Evolutionary conservation across 305 asterid species (phyloP), one percentile per base, ranked within the genome.

Genomic region (Coffea humblotiana): DNA sequence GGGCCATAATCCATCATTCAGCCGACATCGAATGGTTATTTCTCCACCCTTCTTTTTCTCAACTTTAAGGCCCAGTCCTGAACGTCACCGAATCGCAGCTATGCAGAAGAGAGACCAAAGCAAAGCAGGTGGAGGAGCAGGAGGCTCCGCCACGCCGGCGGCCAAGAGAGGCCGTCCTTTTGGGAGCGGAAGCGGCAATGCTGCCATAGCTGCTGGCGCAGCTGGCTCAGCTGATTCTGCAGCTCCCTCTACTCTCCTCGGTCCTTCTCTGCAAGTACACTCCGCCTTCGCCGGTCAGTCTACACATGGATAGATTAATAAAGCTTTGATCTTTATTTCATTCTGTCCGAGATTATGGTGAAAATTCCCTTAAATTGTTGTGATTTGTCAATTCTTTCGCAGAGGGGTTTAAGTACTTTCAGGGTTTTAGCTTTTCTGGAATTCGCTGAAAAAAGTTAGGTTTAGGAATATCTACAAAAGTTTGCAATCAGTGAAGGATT

Each of bases 151-250:
- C 83, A 69, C 90, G 65, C 93, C 99, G 58, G 84, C 97, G 74
- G 88, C 98, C 66, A 93, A 93, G 89, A 88, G 99, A 76, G 99
- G 99, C 74, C 98, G 97, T 3, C 98, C 98, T 4, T 83, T 90
- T 71, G 99, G 98, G n/a, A 88, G 98, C 70, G 95, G 92, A 72
- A 80, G 78, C 80, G 84, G 84, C 84, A 88, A 86, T 73, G 87
- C 91, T 0, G 82, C 86, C 8, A 37, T 40, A 16, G 78, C 78
- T 29, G 86, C 58, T 21, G 65, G 89, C 10, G 88, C 88, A 0
- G 88, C 84, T 13, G 88, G 86, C 3, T 84, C 89, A 11, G 90
- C 88, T 18, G 98, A 95, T 75, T 77, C 94, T 67, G 86, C 81
- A 25, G 93, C 98, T 61, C 97, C 99, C 13, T 83, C 93, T 45